Percentiles rank a stretch among this genome's conserved stretches.
These are phyloP conservation scores for Crithidia mellificae DNA, from an alignment of 208 protist species.

Conservation along the genomic window DNA sequence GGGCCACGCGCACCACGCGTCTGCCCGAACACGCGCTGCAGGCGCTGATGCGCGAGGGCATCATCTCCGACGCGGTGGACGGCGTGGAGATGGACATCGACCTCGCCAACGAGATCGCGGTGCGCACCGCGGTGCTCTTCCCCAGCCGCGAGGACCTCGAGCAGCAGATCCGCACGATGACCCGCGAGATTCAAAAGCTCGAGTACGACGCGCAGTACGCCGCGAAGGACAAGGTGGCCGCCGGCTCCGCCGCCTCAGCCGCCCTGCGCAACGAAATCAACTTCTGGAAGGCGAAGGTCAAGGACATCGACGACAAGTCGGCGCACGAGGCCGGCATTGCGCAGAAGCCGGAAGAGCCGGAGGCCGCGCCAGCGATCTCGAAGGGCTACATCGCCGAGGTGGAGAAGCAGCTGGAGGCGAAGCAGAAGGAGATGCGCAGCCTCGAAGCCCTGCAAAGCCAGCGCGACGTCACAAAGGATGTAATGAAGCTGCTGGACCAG, in stretches of 20 bases:
- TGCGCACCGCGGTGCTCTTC: constrained; percentile 71
- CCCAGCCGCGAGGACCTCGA: constrained; percentile 62
- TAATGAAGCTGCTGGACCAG: constrained; percentile 71
- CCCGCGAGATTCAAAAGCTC: constrained; percentile 72
- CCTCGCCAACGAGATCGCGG: constrained; percentile 82
- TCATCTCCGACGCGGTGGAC: constrained; percentile 49
- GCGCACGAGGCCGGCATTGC: constrained; percentile 81
- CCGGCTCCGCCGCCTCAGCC: constrained; percentile 57
- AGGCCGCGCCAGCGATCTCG: constrained; percentile 21
- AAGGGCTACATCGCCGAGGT: constrained; percentile 56
- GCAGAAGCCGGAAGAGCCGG: constrained; percentile 35
- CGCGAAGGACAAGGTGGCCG: constrained; percentile 70
- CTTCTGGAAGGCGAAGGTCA: constrained; percentile 68
- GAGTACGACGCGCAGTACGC: constrained; percentile 89
- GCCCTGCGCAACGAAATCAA: constrained; percentile 71
- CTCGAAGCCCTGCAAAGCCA: constrained; percentile 69
- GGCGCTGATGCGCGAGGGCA: constrained; percentile 62
- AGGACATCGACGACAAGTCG: constrained; percentile 68
- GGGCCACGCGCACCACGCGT: constrained; percentile 38
- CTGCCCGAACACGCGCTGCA: constrained; percentile 60
- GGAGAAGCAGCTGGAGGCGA: constrained; percentile 54
- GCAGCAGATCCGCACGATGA: constrained; percentile 58
- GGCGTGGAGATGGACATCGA: constrained; percentile 77
- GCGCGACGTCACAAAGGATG: constrained; percentile 75
- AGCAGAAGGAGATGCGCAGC: constrained; percentile 53